Conservation (phyloP, 2,329 filamentous ascomycete genomes). For the Claviceps sp. region DNA sequence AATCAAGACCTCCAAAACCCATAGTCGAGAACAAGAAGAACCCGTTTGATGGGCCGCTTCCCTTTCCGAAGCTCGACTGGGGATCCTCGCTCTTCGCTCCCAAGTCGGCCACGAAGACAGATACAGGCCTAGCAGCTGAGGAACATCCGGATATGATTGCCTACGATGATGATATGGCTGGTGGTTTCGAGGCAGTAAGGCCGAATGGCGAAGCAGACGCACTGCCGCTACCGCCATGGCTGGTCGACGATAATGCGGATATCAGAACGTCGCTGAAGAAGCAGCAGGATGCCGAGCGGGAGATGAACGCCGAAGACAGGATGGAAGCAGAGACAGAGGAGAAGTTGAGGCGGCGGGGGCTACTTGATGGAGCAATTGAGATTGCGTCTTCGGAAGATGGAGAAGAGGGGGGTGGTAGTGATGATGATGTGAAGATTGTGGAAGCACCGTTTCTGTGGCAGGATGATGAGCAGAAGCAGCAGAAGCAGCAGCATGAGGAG, state of each 20-base stretch:
- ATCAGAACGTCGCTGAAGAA: constrained; percentile 50
- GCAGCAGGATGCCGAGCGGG: constrained; percentile 40
- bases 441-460: constrained; percentile 23
- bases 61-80: constrained; percentile 76
- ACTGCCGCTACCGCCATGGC: constrained; percentile 65
- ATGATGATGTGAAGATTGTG: constrained; percentile 43
- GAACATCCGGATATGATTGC: constrained; percentile 4
- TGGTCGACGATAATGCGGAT: constrained; percentile 45
- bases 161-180: constrained; percentile 39
- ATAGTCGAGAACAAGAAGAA: constrained; percentile 42
- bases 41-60: constrained; percentile 65
- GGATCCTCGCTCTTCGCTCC: constrained; percentile 45
- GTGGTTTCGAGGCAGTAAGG: constrained; percentile 49
- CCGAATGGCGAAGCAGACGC: constrained; percentile 26
- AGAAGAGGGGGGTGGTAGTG: constrained; percentile 40
- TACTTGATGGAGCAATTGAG: constrained; percentile 40
- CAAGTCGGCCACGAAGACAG: constrained; percentile 17
- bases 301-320: constrained; percentile 51
- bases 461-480: background rate
- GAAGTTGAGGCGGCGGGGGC: constrained; percentile 27
- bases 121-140: constrained; percentile 6
- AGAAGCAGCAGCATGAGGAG: too few relatives aligned
- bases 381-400: constrained; percentile 49
- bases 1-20: constrained; percentile 19
- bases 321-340: constrained; percentile 44